Evolutionary conservation across 1,284 basidiomycete species (phyloP).

Genomic region (Boletus smithii): DNA sequence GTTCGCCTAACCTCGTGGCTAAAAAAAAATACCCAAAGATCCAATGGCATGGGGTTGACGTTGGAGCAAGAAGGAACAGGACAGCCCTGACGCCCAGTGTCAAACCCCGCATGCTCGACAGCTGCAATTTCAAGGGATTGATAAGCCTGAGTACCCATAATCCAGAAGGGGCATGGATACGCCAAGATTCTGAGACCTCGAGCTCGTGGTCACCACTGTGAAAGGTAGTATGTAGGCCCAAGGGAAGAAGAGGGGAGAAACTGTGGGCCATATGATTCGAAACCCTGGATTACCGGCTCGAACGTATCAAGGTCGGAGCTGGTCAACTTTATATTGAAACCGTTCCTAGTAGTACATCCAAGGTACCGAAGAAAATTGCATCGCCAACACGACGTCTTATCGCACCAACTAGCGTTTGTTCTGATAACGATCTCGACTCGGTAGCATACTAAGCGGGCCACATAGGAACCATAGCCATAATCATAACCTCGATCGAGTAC

Average conservation of each 20-base stretch:
- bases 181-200: no score
- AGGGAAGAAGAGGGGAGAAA: not conserved
- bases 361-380: slow-evolving; percentile 12
- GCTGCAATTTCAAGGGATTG: no score
- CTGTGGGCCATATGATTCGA: no score
- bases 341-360: not conserved
- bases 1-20: slow-evolving; percentile 2
- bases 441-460: not conserved
- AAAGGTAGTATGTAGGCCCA: not conserved
- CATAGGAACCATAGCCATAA: slow-evolving; percentile 3
- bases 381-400: no score
- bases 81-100: not conserved
- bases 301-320: not conserved
- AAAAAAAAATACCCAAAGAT: not conserved
- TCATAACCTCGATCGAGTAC: not conserved
- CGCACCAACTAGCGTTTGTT: no score
- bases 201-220: no score
- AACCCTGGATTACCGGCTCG: not conserved
- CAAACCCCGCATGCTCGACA: not conserved
- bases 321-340: not conserved
- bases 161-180: no score
- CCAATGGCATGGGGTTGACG: slow-evolving; percentile 5
- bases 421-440: slow-evolving; percentile 5
- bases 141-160: no score
- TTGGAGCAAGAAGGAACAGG: not conserved